Conservation (phyloP, 768 basidiomycete species). For the Omphalotus guepiniiformis region DNA sequence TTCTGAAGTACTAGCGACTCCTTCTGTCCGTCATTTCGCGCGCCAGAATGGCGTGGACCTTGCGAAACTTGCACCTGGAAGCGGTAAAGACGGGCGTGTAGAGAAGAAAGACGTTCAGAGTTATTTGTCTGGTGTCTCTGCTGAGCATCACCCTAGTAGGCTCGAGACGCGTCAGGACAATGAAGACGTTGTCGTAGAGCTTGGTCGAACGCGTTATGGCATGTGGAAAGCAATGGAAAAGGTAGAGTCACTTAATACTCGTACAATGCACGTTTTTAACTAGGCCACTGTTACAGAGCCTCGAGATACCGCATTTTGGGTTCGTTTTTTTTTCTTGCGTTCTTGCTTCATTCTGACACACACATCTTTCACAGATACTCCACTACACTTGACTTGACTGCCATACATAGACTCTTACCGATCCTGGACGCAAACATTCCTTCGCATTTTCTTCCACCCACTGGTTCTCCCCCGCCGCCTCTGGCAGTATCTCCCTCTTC, state of each 20-base stretch:
- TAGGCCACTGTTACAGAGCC: slow-evolving; percentile 46
- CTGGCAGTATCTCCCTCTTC: slow-evolving; percentile 17
- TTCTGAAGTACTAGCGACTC: slow-evolving; percentile 54
- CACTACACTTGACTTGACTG: slow-evolving; percentile 71
- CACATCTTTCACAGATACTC: slow-evolving; percentile 53
- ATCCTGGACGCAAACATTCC: slow-evolving; percentile 69
- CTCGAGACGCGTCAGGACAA: slow-evolving; percentile 9
- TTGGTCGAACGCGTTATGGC: slow-evolving; percentile 70
- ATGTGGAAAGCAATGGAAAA: slow-evolving; percentile 93
- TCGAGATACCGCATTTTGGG: slow-evolving; percentile 86
- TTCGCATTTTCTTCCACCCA: slow-evolving; percentile 38
- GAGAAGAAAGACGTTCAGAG: slow-evolving; percentile 72
- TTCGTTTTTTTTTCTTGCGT: slow-evolving; percentile 24
- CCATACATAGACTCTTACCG: slow-evolving; percentile 59
- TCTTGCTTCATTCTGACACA: slow-evolving; percentile 2
- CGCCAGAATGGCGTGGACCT: slow-evolving; percentile 62
- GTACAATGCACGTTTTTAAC: not conserved
- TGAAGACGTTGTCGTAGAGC: slow-evolving; percentile 60
- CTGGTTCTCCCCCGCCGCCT: slow-evolving; percentile 29
- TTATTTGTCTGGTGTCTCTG: slow-evolving; percentile 36
- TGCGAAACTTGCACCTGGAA: slow-evolving; percentile 52
- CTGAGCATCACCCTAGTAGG: slow-evolving; percentile 11
- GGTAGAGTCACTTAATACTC: slow-evolving; percentile 30
- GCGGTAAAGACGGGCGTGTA: slow-evolving; percentile 70
- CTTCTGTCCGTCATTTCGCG: slow-evolving; percentile 77